Percentiles rank a stretch among this genome's conserved stretches.
phyloP scores from a whole-genome alignment of 345 rosid genomes.

The Euclidium syriacum region DNA sequence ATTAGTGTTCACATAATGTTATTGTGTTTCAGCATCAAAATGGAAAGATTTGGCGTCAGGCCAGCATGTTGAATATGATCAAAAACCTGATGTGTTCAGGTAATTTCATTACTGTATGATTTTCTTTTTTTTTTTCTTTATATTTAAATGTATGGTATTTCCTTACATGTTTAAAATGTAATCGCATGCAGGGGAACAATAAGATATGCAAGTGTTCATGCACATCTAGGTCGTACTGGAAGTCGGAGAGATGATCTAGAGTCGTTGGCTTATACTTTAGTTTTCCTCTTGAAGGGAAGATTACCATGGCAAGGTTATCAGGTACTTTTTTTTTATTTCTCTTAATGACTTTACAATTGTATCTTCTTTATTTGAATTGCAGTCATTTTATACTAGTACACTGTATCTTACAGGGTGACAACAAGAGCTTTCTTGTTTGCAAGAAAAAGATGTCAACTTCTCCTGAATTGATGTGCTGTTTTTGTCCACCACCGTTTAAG shows the following conservation, averaged over 20 bases:
- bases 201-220: constrained; percentile 94
- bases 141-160: background rate
- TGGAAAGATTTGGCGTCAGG: constrained; percentile 81
- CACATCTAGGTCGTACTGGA: constrained; percentile 91
- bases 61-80: constrained; percentile 89
- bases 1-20: constrained; percentile 2
- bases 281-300: constrained; percentile 82
- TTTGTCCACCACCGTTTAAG: constrained; percentile 73
- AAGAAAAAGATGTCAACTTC: constrained; percentile 93
- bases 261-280: constrained; percentile 89
- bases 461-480: constrained; percentile 81
- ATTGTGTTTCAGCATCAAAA: constrained; percentile 58
- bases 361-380: background rate
- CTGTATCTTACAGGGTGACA: constrained; percentile 61
- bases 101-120: constrained; percentile 9
- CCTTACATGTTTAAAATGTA: constrained; percentile 1
- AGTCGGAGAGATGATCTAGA: constrained; percentile 96
- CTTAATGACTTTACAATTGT: background rate
- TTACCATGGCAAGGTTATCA: constrained; percentile 99
- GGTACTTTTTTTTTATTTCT: constrained; percentile 37
- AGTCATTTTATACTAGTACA: background rate
- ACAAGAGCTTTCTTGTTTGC: constrained; percentile 88
- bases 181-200: constrained; percentile 71
- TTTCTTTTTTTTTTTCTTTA: background rate
- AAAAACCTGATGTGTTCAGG: constrained; percentile 98